Percentiles rank a stretch among this genome's conserved stretches.
Evolutionary conservation across 495 filamentous ascomycete species (phyloP).

Genomic region (Penicillium herquei): DNA sequence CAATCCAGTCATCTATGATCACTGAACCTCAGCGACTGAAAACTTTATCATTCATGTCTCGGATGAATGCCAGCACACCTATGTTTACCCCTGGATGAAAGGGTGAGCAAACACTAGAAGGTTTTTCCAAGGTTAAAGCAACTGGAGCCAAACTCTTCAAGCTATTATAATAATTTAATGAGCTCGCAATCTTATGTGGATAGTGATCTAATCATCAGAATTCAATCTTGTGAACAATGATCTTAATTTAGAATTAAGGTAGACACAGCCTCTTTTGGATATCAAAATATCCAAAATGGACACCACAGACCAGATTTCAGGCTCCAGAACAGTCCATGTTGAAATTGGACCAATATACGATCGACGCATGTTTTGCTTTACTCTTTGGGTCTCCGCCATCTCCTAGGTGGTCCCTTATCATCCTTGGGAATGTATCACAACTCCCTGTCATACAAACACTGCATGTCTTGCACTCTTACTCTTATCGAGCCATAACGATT

Average conservation of each 20-base stretch:
- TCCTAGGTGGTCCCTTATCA: not conserved
- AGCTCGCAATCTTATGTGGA: too few species aligned
- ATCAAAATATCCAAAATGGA: not conserved
- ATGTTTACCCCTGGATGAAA: not conserved
- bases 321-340: slow-evolving; percentile 13
- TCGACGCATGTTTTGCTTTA: slow-evolving; percentile 7
- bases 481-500: slow-evolving; percentile 21
- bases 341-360: slow-evolving; percentile 20
- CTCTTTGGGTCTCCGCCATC: not conserved
- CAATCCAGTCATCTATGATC: not conserved
- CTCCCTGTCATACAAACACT: slow-evolving; percentile 19
- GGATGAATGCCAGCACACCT: not conserved
- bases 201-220: too few species aligned
- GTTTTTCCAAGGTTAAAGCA: not conserved
- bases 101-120: not conserved
- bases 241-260: too few species aligned
- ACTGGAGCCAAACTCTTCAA: not conserved
- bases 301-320: not conserved
- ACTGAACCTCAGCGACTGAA: not conserved
- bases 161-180: not conserved
- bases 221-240: too few species aligned
- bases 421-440: slow-evolving; percentile 17
- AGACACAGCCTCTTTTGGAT: not conserved
- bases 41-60: not conserved
- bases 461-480: slow-evolving; percentile 14